Evolutionary conservation across 1,284 basidiomycete species (phyloP), one percentile per base, ranked within the genome.

Genomic region (Ganoderma sp.): DNA sequence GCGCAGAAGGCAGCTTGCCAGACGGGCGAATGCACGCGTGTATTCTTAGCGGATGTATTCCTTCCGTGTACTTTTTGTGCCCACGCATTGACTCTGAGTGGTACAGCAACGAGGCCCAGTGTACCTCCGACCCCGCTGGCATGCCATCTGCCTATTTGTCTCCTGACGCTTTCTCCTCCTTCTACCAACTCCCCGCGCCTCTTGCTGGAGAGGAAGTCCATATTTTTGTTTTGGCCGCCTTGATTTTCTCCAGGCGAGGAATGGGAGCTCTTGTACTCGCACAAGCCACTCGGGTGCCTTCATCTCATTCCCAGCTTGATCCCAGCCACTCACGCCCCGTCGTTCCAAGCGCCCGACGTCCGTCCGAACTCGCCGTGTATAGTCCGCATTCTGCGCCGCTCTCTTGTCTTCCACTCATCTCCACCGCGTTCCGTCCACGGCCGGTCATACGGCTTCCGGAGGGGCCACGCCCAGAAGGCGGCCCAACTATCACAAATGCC

Each of bases 401-500:
- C 45, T n/a, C 19, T 9, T 25, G 48, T 22, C 48, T 6, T 52
- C 9, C 6, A 50, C 28, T 17, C 52, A 32, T 34, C 8, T 28
- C 32, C 32, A 28, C n/a, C 1, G 17, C 19, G 9, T 22, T 48
- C 45, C 45, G n/a, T 22, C 19, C 19, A 22, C 9, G 25, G 50
- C 32, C 17, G 52, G 22, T 8, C 17, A 32, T 19, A 25, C 15
- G 28, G 7, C 7, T 9, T 56, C 25, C 52, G 9, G 12, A 25
- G 3, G 7, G 22, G 52, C 28, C 19, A 32, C 58, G 37, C 54
- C 25, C 4, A 6, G 25, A 32, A 22, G 1, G 56, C 34, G 56
- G 56, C 56, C 34, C 34, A 58, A 58, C 56, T 58, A 39, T 58
- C 56, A 39, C 19, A n/a, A 22, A 39, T 39, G 56, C 37, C 56